These are phyloP conservation scores for Kregervanrija pseudodelftensis DNA, from an alignment of 805 yeast species.

Conservation along the genomic window DNA sequence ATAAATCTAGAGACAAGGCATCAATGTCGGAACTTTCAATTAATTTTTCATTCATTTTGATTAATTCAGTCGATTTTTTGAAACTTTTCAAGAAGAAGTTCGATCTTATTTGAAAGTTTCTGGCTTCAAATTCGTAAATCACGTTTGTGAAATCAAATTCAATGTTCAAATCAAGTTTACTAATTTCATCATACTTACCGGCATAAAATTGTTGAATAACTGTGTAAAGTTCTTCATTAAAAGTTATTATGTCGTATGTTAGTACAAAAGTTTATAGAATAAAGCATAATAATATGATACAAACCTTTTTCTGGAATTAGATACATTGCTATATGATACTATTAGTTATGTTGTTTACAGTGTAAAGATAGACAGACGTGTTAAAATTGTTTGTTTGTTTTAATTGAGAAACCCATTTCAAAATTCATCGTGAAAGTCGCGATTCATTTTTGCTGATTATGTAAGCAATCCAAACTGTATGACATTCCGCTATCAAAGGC, in stretches of 20 bases:
- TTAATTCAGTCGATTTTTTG: constrained; percentile 12
- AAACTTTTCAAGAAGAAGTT: constrained; percentile 8
- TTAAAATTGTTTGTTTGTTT: too few relatives aligned
- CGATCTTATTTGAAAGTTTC: constrained; percentile 20
- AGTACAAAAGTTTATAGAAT: neutral
- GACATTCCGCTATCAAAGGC: too few relatives aligned
- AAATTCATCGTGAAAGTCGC: too few relatives aligned
- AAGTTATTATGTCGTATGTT: neutral
- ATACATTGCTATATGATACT: constrained; percentile 9
- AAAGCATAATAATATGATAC: neutral
- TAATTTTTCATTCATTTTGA: constrained; percentile 4
- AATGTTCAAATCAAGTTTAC: constrained; percentile 12
- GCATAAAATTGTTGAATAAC: constrained; percentile 24
- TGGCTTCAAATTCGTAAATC: constrained; percentile 20
- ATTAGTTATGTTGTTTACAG: too few relatives aligned
- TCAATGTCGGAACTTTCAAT: constrained; percentile 1
- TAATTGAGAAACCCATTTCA: too few relatives aligned
- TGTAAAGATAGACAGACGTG: too few relatives aligned
- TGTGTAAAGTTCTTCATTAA: constrained; percentile 19
- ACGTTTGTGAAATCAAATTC: constrained; percentile 22
- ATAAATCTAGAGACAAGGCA: constrained; percentile 1
- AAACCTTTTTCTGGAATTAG: constrained; percentile 14
- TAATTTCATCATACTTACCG: constrained; percentile 18
- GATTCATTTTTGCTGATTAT: too few relatives aligned
- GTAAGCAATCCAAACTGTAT: too few relatives aligned